phyloP scores from a whole-genome alignment of 2,329 filamentous ascomycete genomes.

The Talaromyces sp. region DNA sequence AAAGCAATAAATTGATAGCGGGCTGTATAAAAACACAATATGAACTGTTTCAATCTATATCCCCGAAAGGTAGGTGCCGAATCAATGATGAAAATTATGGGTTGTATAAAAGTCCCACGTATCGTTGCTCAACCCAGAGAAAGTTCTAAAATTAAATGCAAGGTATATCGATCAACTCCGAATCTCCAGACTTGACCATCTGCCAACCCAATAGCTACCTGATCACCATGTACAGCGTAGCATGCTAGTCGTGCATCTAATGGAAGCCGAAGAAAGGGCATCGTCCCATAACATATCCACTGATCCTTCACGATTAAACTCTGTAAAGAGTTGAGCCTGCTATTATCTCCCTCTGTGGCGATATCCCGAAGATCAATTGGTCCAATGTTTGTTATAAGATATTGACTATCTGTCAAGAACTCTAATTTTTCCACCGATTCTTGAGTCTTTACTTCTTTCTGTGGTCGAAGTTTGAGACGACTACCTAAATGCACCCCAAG shows the following conservation, averaged over 20 bases:
- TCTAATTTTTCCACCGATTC: background rate
- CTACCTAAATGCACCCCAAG: background rate
- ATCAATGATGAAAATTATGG: too few relatives aligned
- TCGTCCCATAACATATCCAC: constrained; percentile 3
- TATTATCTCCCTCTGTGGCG: background rate
- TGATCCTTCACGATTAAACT: background rate
- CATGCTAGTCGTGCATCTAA: background rate
- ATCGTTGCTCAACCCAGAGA: too few relatives aligned
- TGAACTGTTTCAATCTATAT: too few relatives aligned
- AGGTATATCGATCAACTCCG: background rate
- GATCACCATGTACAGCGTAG: background rate
- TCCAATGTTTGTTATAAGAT: background rate
- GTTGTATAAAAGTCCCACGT: too few relatives aligned
- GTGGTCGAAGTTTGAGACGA: background rate
- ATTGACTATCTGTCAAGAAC: background rate
- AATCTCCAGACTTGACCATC: constrained; percentile 4
- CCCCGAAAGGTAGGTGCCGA: too few relatives aligned
- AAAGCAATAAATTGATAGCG: too few relatives aligned
- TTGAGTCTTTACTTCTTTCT: background rate
- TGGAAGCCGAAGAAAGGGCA: constrained; percentile 6
- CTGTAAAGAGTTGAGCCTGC: background rate
- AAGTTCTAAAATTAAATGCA: constrained; percentile 4
- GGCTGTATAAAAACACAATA: too few relatives aligned
- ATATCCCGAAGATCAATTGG: background rate
- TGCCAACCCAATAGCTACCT: constrained; percentile 3